A percentile compares a stretch with the other conserved stretches of the same genome.
Evolutionary conservation across 2,329 filamentous ascomycete genomes (phyloP).

Genomic region (Neopestalotiopsis sp.): DNA sequence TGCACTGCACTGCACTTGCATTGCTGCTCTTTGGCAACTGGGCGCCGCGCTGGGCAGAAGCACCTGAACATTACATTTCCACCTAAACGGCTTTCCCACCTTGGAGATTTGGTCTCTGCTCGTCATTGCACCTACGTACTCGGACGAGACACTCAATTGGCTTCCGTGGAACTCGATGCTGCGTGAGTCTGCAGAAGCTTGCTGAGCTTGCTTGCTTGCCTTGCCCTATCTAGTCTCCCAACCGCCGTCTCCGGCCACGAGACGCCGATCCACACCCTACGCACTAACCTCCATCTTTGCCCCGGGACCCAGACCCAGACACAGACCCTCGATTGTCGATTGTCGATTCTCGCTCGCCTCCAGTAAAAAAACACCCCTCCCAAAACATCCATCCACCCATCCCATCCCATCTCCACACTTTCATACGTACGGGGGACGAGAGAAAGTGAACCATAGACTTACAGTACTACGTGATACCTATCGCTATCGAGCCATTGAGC

Average conservation of each 20-base stretch:
- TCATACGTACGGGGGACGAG: background rate
- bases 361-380: constrained; percentile 1
- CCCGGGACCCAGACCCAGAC: constrained; percentile 21
- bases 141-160: constrained; percentile 20
- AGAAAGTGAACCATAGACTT: constrained; percentile 6
- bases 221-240: constrained; percentile 20
- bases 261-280: constrained; percentile 20
- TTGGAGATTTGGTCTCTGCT: background rate
- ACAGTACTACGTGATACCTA: constrained; percentile 33
- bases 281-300: constrained; percentile 23
- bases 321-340: constrained; percentile 23
- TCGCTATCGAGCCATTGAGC: constrained; percentile 35
- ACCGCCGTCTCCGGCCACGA: constrained; percentile 16
- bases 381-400: constrained; percentile 31
- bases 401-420: constrained; percentile 24
- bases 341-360: constrained; percentile 16
- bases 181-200: constrained; percentile 20
- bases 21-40: no score
- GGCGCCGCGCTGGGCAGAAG: constrained; percentile 13
- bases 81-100: constrained; percentile 3
- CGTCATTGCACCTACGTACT: constrained; percentile 2
- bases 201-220: background rate
- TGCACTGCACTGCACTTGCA: no score
- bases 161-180: constrained; percentile 21
- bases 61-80: constrained; percentile 13